Conservation (phyloP, 164 flowering plant genomes). For the Brasenia schreberi region DNA sequence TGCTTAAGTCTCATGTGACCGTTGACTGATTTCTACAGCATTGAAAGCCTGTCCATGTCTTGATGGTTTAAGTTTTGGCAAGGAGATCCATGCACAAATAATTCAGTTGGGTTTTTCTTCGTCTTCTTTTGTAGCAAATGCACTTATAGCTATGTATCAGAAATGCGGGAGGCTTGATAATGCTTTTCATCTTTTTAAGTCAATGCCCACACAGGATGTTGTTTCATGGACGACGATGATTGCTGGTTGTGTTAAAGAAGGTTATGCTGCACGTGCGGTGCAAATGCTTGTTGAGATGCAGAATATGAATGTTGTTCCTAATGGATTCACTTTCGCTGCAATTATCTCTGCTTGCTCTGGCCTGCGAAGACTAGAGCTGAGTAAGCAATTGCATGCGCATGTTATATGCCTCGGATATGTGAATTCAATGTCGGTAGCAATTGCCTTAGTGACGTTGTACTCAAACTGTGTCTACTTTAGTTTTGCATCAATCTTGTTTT, state of each 20-base stretch:
- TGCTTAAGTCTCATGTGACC: slow-evolving; percentile 42
- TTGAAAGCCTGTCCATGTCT: slow-evolving; percentile 73
- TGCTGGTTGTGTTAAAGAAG: slow-evolving; percentile 33
- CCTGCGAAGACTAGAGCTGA: slow-evolving; percentile 37
- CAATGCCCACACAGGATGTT: slow-evolving; percentile 45
- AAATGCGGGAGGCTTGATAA: slow-evolving; percentile 64
- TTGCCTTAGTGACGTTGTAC: slow-evolving; percentile 65
- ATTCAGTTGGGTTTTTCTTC: slow-evolving; percentile 46
- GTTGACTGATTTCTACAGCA: slow-evolving; percentile 62
- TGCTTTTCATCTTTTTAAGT: slow-evolving; percentile 51
- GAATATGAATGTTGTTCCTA: slow-evolving; percentile 40
- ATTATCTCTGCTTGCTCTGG: slow-evolving; percentile 48
- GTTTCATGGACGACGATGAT: slow-evolving; percentile 72
- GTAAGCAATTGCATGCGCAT: slow-evolving; percentile 58
- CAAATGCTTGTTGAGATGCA: slow-evolving; percentile 39
- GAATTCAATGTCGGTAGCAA: slow-evolving; percentile 50
- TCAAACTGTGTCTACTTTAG: slow-evolving; percentile 49
- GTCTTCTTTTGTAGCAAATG: slow-evolving; percentile 52
- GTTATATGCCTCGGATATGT: slow-evolving; percentile 24
- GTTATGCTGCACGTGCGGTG: slow-evolving; percentile 37
- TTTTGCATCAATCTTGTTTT: slow-evolving; percentile 34
- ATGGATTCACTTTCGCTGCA: slow-evolving; percentile 70
- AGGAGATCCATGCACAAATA: slow-evolving; percentile 45
- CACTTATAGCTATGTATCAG: slow-evolving; percentile 57
- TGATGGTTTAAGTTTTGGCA: slow-evolving; percentile 36